These are phyloP conservation scores for Penicillium polonicum DNA, from an alignment of 2,329 filamentous ascomycete species.

Conservation along the genomic window DNA sequence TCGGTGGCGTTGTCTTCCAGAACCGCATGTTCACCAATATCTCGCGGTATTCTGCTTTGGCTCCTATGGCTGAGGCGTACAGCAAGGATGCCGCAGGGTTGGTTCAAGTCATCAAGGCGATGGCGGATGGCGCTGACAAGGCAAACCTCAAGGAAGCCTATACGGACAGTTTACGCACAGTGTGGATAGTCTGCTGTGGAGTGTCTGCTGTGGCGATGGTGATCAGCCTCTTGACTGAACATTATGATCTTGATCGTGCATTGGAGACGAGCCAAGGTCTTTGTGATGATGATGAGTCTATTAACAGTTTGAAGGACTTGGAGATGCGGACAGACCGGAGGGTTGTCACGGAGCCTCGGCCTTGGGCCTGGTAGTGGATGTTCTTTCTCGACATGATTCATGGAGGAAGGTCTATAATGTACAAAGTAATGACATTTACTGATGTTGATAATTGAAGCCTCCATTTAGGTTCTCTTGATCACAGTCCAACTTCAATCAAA, in stretches of 20 bases:
- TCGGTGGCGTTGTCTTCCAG: slow-evolving; percentile 69
- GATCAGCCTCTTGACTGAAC: slow-evolving; percentile 54
- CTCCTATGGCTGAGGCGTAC: slow-evolving; percentile 49
- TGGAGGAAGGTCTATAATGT: not conserved
- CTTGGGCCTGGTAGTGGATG: slow-evolving; percentile 14
- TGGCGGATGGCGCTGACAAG: slow-evolving; percentile 47
- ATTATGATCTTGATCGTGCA: slow-evolving; percentile 43
- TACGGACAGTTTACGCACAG: slow-evolving; percentile 53
- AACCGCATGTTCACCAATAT: slow-evolving; percentile 60
- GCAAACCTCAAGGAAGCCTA: slow-evolving; percentile 53
- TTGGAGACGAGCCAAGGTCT: slow-evolving; percentile 37
- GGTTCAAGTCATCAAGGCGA: slow-evolving; percentile 57
- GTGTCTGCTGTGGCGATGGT: slow-evolving; percentile 54
- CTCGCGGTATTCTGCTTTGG: slow-evolving; percentile 49
- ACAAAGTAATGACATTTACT: slow-evolving; percentile 9
- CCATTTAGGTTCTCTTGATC: not conserved
- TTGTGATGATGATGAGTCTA: slow-evolving; percentile 8
- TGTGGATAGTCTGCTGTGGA: slow-evolving; percentile 58
- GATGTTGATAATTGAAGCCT: slow-evolving; percentile 2
- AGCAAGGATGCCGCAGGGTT: slow-evolving; percentile 59
- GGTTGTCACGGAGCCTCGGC: slow-evolving; percentile 3
- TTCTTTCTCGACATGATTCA: not conserved
- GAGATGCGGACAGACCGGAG: slow-evolving; percentile 10
- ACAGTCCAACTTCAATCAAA: slow-evolving; percentile 20
- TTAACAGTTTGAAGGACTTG: slow-evolving; percentile 17